Base-by-base conservation (phyloP, 768 basidiomycete species). In the Hericium erinaceus region DNA sequence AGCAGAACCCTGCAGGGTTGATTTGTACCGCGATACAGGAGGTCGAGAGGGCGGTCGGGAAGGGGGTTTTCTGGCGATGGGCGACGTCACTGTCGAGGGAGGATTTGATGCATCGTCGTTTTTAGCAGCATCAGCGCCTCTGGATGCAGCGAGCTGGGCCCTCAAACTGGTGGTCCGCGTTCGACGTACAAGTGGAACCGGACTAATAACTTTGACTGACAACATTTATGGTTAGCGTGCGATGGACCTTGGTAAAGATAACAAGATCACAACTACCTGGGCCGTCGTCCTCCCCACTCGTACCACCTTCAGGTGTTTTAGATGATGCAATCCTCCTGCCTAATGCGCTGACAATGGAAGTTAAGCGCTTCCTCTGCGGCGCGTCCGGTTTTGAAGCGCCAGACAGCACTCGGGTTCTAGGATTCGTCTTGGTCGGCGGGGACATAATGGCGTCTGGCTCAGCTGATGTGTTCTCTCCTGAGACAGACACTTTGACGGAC, bases 391-490 rank as follows among this genome's bases (percentile, higher is more conserved):
- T 61, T 15, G 28, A 26, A 18, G 44, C 10, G 8, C 44, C 44
- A 46, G 44, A 46, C 16, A 20, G 11, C 11, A 46, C 18, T n/a
- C 44, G n/a, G 16, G 44, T 58, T 56, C 24, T 56, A 57, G 20
- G 8, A 24, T 51, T 48, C n/a, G 58, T 57, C 46, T 57, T 59
- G 20, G 50, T 59, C n/a, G 58, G 26, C n/a, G 52, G 26, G 8
- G 54, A 39, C 40, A 54, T 24, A 38, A 41, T 12, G 7, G 40
- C 40, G 16, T 26, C 54, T 20, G 44, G 12, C 15, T 50, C 20
- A 7, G 37, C 13, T 13, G n/a, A 38, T 13, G 16, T 38, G 7
- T 41, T 41, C 4, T 20, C 8, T 33, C 16, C 40, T 13, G 41
- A 46, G 26, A 26, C 15, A 5, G 54, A 44, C 15, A 28, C 13